These are phyloP conservation scores for Halophytophthora batemanensis DNA, from an alignment of 352 stramenopile genomes.

Conservation along the genomic window DNA sequence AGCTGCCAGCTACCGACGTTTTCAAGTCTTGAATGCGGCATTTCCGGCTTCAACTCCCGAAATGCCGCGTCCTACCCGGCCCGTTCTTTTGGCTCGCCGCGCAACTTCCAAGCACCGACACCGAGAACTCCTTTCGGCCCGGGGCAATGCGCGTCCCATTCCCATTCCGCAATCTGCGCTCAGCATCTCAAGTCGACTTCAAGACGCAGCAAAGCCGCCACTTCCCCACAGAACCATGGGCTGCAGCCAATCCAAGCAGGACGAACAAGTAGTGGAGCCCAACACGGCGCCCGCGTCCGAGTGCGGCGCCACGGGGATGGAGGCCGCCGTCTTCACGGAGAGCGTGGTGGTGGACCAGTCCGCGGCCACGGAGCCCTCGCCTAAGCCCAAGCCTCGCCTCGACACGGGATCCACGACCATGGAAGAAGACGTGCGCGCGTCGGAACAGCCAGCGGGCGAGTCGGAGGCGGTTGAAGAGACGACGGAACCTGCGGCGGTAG, in stretches of 20 bases:
- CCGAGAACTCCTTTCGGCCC: no score
- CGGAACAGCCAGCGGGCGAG: background rate
- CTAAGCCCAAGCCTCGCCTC: no score
- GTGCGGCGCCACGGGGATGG: conserved; percentile 26
- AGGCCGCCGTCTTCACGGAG: conserved; percentile 22
- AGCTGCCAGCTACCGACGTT: no score
- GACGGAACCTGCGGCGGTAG: conserved; percentile 4
- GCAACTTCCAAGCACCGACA: no score
- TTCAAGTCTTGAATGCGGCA: no score
- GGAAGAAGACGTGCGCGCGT: no score
- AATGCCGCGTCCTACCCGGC: no score
- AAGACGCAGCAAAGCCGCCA: conserved; percentile 1
- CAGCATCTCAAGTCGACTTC: conserved; percentile 5
- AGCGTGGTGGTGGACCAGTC: conserved; percentile 25
- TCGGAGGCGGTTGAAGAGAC: background rate
- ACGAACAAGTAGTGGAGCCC: conserved; percentile 42
- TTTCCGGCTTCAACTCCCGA: no score
- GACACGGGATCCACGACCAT: background rate
- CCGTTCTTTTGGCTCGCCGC: no score
- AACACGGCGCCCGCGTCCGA: conserved; percentile 21
- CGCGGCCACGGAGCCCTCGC: conserved; percentile 2
- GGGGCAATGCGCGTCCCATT: no score
- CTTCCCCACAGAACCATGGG: conserved; percentile 32
- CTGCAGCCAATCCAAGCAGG: conserved; percentile 61
- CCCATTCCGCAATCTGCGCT: conserved; percentile 31